Conservation (phyloP, 495 filamentous ascomycete genomes). For the Viridothelium virens region DNA sequence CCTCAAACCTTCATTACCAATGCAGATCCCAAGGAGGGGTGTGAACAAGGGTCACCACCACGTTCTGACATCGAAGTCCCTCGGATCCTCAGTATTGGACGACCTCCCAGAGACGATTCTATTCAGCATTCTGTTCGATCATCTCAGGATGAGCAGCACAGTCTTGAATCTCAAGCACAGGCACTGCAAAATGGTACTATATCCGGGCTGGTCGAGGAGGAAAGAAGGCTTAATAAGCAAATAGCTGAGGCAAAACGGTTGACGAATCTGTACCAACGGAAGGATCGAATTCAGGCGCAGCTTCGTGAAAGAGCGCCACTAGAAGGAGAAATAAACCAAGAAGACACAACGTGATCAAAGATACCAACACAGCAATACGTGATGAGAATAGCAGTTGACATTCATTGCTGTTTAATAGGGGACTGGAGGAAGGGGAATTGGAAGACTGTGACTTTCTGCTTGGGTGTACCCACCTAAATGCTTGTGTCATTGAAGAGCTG, state of each 20-base stretch:
- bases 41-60: not conserved
- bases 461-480: too few relatives aligned
- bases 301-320: not conserved
- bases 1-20: not conserved
- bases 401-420: too few relatives aligned
- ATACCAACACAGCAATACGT: too few relatives aligned
- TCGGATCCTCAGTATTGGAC: slow-evolving; percentile 4
- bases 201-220: not conserved
- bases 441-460: too few relatives aligned
- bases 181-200: not conserved
- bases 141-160: not conserved
- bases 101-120: not conserved
- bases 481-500: too few relatives aligned
- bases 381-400: too few relatives aligned
- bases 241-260: not conserved
- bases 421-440: too few relatives aligned
- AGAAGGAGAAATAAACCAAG: not conserved
- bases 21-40: not conserved
- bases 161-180: not conserved
- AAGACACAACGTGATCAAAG: too few relatives aligned
- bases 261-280: not conserved
- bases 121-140: not conserved
- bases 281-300: not conserved
- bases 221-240: not conserved
- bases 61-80: not conserved